Evolutionary conservation across 495 filamentous ascomycete genomes (phyloP).

Genomic region (Oidiodendron maius): DNA sequence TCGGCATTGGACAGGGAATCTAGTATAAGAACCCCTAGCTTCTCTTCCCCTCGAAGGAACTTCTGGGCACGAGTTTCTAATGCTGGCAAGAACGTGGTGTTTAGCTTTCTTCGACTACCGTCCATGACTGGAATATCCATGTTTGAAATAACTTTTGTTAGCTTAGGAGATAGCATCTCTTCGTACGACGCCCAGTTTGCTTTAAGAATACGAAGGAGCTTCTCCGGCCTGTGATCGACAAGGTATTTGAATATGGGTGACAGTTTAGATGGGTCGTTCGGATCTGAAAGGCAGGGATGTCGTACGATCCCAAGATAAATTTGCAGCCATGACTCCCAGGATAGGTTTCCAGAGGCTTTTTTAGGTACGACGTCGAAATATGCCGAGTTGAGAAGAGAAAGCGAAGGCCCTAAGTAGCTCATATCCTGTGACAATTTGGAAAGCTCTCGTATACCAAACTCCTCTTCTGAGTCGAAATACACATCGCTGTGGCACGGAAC

Average conservation of each 20-base stretch:
- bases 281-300: neutral
- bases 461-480: neutral
- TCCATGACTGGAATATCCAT: neutral
- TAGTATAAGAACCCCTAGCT: neutral
- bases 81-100: neutral
- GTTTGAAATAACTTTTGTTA: neutral
- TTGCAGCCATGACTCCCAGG: neutral
- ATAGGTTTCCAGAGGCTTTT: neutral
- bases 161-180: neutral
- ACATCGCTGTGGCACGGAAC: neutral
- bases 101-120: neutral
- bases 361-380: neutral
- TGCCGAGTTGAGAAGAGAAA: neutral
- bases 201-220: neutral
- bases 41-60: neutral
- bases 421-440: neutral
- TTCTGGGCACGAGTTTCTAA: neutral
- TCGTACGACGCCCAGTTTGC: neutral
- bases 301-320: neutral
- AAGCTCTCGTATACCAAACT: neutral
- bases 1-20: neutral
- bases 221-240: neutral
- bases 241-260: neutral
- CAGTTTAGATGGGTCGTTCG: neutral
- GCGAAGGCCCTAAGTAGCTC: neutral